phyloP scores from a whole-genome alignment of 441 rosid genomes.

The Populus trichocarpa region DNA sequence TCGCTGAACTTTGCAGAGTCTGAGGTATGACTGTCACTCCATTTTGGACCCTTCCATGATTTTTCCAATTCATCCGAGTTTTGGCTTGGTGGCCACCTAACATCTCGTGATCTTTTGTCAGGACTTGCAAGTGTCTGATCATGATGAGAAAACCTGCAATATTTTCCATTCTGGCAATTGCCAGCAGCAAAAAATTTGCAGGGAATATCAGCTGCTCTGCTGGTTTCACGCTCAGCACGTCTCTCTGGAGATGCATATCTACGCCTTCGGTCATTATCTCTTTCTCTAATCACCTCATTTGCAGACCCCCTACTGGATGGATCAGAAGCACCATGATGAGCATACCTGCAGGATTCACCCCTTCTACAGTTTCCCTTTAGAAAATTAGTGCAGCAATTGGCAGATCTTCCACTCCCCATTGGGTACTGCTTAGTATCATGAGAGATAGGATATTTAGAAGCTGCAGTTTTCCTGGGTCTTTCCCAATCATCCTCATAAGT shows the following conservation, averaged over 20 bases:
- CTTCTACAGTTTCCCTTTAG: slow-evolving; percentile 50
- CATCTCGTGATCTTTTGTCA: slow-evolving; percentile 47
- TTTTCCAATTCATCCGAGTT: slow-evolving; percentile 38
- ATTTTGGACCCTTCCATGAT: slow-evolving; percentile 41
- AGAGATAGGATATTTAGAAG: slow-evolving; percentile 39
- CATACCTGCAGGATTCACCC: slow-evolving; percentile 49
- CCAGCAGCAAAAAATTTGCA: slow-evolving; percentile 74
- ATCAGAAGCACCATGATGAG: slow-evolving; percentile 42
- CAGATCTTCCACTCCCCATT: slow-evolving; percentile 40
- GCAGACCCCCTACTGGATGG: slow-evolving; percentile 30
- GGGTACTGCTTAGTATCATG: slow-evolving; percentile 49
- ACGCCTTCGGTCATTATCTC: slow-evolving; percentile 43
- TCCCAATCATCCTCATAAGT: slow-evolving; percentile 54
- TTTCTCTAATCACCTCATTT: slow-evolving; percentile 43
- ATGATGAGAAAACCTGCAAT: slow-evolving; percentile 76
- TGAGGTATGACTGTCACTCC: slow-evolving; percentile 34
- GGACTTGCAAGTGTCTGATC: slow-evolving; percentile 44
- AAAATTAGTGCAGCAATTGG: slow-evolving; percentile 38
- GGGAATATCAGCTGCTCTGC: slow-evolving; percentile 48
- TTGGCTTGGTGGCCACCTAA: slow-evolving; percentile 31
- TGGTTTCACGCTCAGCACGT: slow-evolving; percentile 45
- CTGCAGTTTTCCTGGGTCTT: slow-evolving; percentile 44
- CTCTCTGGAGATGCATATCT: slow-evolving; percentile 45
- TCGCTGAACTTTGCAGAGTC: slow-evolving; percentile 26
- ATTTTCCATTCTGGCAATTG: slow-evolving; percentile 70